Evolutionary conservation across 2,329 filamentous ascomycete genomes (phyloP), one percentile per base, ranked within the genome.

Genomic region (Paracorniculantispora psalliotae): DNA sequence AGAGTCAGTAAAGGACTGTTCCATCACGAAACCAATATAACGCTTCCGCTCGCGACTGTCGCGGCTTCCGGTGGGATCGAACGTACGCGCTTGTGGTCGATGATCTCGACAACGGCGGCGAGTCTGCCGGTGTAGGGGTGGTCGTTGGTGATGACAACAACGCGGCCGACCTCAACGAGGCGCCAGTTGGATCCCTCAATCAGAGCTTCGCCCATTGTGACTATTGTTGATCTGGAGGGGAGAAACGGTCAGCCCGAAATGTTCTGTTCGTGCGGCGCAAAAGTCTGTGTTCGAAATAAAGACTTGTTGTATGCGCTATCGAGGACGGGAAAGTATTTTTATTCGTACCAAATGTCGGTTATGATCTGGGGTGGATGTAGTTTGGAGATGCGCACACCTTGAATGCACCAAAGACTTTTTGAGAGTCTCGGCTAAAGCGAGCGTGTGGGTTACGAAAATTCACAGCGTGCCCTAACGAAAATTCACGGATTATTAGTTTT

Each of bases 71-170:
- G 26, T 10, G 30, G 28, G 26, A 17, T 59, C 54, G 28, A 64
- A 61, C 94, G 77, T 96, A 99, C 94, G 82, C 94, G 92, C 87
- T 96, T 97, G 89, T 99, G 93, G 83, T 99, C 94, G 82, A 99
- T 94, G 80, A 99, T 97, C 88, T 99, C 93, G 80, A 96, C 92
- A 75, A 99, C 93, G 73, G 88, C 83, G 73, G 92, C 96, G 72
- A 97, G 86, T 77, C 90, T 90, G 82, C 92, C 92, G 70, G 83
- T 81, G 82, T 81, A 90, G 71, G 88, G 87, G 75, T 92, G 89
- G 75, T 85, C 81, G 73, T 78, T 79, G 79, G 91, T 89, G 82
- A 97, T 88, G 78, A 96, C 87, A 77, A 96, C 89, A 75, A 99
- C 87, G 77, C 94, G 92, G 87, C 94, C 94, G 79, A 97, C 91